These are phyloP conservation scores for Podila epicladia DNA, from an alignment of 192 early-diverging fungal genomes.

Conservation along the genomic window DNA sequence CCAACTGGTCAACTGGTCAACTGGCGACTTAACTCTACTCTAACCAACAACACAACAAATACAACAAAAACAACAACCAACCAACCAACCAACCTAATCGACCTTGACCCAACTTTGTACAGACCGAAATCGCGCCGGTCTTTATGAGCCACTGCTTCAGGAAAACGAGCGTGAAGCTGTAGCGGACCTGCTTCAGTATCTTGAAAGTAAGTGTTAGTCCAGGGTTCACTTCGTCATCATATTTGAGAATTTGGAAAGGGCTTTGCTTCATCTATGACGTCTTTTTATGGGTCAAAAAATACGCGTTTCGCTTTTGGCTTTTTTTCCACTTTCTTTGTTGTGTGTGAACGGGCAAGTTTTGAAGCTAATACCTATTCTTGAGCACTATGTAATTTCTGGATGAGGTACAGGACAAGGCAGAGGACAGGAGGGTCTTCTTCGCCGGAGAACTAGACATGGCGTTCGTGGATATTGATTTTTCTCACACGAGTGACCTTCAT, in stretches of 20 bases:
- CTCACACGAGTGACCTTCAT: too few species aligned
- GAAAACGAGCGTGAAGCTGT: conserved; percentile 78
- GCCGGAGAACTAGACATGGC: too few species aligned
- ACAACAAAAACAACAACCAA: too few species aligned
- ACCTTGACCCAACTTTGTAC: background rate
- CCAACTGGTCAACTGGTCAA: too few species aligned
- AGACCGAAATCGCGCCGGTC: conserved; percentile 60
- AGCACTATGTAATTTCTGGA: too few species aligned
- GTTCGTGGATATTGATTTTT: too few species aligned
- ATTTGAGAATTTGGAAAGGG: background rate
- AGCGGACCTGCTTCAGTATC: conserved; percentile 69
- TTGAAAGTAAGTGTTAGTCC: conserved; percentile 64
- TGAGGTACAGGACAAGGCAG: too few species aligned
- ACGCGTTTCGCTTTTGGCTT: too few species aligned
- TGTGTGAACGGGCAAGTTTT: background rate
- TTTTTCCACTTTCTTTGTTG: background rate
- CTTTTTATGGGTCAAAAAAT: background rate
- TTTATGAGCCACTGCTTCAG: conserved; percentile 73
- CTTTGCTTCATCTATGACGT: background rate
- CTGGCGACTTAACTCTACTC: background rate
- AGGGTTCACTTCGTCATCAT: background rate
- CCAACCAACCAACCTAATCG: background rate
- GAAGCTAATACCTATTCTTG: too few species aligned
- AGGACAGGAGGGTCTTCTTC: too few species aligned
- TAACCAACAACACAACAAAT: too few species aligned